Evolutionary conservation across 2,329 filamentous ascomycete species (phyloP).

Genomic region (Sporothrix schenckii): DNA sequence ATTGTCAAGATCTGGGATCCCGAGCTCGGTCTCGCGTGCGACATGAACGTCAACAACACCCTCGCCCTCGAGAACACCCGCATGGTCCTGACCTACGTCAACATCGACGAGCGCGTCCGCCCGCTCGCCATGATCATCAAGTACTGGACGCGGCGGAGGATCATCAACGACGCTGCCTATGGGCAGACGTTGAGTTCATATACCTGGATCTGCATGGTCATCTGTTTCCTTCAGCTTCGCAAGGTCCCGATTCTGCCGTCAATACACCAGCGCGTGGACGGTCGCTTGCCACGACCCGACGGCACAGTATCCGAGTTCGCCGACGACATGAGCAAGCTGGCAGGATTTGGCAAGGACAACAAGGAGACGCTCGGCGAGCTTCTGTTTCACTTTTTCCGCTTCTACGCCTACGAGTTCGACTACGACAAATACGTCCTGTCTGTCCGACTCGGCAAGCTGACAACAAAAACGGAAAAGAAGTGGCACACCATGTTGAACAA

Average conservation of each 20-base stretch:
- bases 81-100: conserved; percentile 96
- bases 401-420: conserved; percentile 91
- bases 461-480: conserved; percentile 82
- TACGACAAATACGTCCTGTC: conserved; percentile 85
- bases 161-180: conserved; percentile 93
- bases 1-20: conserved; percentile 99
- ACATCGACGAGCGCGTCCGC: conserved; percentile 86
- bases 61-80: conserved; percentile 92
- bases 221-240: conserved; percentile 91
- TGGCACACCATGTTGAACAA: conserved; percentile 84
- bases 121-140: conserved; percentile 96
- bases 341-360: conserved; percentile 75
- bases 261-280: conserved; percentile 72
- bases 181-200: conserved; percentile 96
- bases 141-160: conserved; percentile 90
- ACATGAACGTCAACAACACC: conserved; percentile 99
- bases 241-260: conserved; percentile 81
- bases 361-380: conserved; percentile 80
- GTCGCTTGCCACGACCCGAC: conserved; percentile 63
- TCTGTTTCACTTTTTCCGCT: conserved; percentile 94
- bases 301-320: conserved; percentile 77
- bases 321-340: conserved; percentile 76
- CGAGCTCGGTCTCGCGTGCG: conserved; percentile 82
- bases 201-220: conserved; percentile 98
- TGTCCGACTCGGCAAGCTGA: conserved; percentile 75